Percentiles rank a stretch among this genome's conserved stretches.
These are phyloP conservation scores for Prillingera fragicola DNA, from an alignment of 1,284 basidiomycete species.

Conservation along the genomic window DNA sequence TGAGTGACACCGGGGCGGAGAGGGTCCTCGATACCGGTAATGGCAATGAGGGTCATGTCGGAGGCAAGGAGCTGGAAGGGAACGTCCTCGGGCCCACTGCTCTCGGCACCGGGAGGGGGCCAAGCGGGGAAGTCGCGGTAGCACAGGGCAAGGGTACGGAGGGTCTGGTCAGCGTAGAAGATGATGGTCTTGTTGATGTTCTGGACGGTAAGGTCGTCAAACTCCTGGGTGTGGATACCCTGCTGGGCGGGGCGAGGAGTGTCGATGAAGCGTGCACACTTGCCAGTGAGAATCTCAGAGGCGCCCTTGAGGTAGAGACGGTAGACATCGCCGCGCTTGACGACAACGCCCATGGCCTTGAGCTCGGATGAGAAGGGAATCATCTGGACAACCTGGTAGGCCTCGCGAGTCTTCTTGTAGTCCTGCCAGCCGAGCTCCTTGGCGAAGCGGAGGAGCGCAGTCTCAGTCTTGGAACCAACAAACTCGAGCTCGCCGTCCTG, in stretches of 20 bases:
- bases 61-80: slow-evolving; percentile 65
- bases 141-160: slow-evolving; percentile 87
- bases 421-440: slow-evolving; percentile 76
- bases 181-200: slow-evolving; percentile 64
- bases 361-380: slow-evolving; percentile 91
- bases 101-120: slow-evolving; percentile 64
- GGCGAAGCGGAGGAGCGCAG: slow-evolving; percentile 84
- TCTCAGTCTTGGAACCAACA: slow-evolving; percentile 95
- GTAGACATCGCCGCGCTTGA: slow-evolving; percentile 59
- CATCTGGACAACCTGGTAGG: slow-evolving; percentile 70
- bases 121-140: slow-evolving; percentile 82
- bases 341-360: slow-evolving; percentile 93
- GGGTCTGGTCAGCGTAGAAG: slow-evolving; percentile 92
- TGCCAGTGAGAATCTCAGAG: slow-evolving; percentile 79
- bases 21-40: slow-evolving; percentile 94
- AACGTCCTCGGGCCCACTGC: slow-evolving; percentile 55
- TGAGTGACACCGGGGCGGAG: slow-evolving; percentile 82
- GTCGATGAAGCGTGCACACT: slow-evolving; percentile 65
- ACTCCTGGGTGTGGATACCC: slow-evolving; percentile 23
- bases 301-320: slow-evolving; percentile 89
- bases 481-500: slow-evolving; percentile 64
- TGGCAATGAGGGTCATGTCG: slow-evolving; percentile 76
- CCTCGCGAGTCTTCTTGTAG: slow-evolving; percentile 65
- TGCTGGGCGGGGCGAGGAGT: slow-evolving; percentile 46
- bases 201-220: slow-evolving; percentile 31